These are phyloP conservation scores for Cucurbitaria berberidis DNA, from an alignment of 2,329 filamentous ascomycete genomes.

Conservation along the genomic window DNA sequence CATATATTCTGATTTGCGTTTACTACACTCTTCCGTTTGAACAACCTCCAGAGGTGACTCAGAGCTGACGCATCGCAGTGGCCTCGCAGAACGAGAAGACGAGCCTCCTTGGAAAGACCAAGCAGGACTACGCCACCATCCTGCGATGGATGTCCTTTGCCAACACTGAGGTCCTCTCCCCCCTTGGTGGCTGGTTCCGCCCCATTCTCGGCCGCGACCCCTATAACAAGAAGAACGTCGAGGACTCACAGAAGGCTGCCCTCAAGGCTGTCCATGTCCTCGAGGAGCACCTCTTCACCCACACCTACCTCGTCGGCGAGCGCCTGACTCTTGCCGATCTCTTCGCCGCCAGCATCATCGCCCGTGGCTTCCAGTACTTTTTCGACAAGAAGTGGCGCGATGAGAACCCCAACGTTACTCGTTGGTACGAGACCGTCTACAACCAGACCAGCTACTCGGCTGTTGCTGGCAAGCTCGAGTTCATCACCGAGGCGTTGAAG, in stretches of 20 bases:
- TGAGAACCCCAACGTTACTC: conserved; percentile 81
- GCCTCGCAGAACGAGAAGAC: conserved; percentile 99
- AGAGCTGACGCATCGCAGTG: conserved; percentile 63
- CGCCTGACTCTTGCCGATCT: conserved; percentile 95
- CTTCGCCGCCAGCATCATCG: conserved; percentile 78
- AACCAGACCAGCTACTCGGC: conserved; percentile 91
- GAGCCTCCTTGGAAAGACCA: conserved; percentile 98
- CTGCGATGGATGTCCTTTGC: conserved; percentile 97
- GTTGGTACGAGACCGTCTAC: conserved; percentile 94
- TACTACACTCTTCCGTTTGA: conserved; percentile 44
- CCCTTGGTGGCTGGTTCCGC: conserved; percentile 80
- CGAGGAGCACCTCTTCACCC: conserved; percentile 86
- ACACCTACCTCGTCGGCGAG: conserved; percentile 98
- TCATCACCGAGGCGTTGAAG: conserved; percentile 82
- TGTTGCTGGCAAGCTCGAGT: conserved; percentile 74
- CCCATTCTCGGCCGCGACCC: conserved; percentile 80
- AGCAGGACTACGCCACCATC: conserved; percentile 99
- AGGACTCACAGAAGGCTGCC: conserved; percentile 74
- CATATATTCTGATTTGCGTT: conserved; percentile 82
- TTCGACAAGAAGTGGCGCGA: conserved; percentile 89
- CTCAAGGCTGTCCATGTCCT: conserved; percentile 73
- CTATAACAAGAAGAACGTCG: conserved; percentile 98
- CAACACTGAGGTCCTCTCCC: conserved; percentile 82
- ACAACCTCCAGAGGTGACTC: conserved; percentile 35
- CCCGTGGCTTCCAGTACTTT: conserved; percentile 91